Conservation (phyloP, 768 basidiomycete species). For the Boletus tylopilopsis region DNA sequence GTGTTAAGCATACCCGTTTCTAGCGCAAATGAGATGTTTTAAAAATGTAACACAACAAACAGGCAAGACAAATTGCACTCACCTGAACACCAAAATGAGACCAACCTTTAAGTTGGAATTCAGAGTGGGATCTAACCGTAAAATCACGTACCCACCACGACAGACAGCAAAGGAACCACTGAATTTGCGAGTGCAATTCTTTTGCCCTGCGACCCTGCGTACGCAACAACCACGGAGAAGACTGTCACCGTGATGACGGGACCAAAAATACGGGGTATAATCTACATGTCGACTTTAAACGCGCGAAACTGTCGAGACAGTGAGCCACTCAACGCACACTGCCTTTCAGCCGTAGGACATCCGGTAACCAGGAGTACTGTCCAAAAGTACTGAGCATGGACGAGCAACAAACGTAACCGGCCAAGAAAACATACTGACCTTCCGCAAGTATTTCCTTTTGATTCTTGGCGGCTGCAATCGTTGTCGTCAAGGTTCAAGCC, state of each 20-base stretch:
- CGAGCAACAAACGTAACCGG: neutral
- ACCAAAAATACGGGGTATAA: conserved; percentile 67
- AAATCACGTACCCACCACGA: conserved; percentile 72
- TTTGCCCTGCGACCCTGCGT: conserved; percentile 54
- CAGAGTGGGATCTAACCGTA: neutral
- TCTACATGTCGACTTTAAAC: conserved; percentile 37
- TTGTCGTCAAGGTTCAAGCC: neutral
- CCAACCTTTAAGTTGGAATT: conserved; percentile 59
- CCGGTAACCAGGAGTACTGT: conserved; percentile 87
- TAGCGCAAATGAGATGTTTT: conserved; percentile 24
- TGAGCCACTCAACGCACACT: conserved; percentile 50
- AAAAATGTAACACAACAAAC: neutral
- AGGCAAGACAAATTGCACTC: conserved; percentile 14
- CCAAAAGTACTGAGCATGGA: neutral
- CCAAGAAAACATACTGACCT: conserved; percentile 30
- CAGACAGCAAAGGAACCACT: conserved; percentile 82
- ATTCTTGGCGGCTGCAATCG: conserved; percentile 38
- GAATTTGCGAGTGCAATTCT: conserved; percentile 70
- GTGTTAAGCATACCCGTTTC: conserved; percentile 56
- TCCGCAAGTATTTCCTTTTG: conserved; percentile 51
- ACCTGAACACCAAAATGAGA: conserved; percentile 85
- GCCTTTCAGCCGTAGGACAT: conserved; percentile 79
- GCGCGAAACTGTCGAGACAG: neutral
- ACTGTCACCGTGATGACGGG: conserved; percentile 83
- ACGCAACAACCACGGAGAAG: conserved; percentile 61